Conservation (phyloP, 2,329 filamentous ascomycete genomes). For the Leptoxyphium fumago region DNA sequence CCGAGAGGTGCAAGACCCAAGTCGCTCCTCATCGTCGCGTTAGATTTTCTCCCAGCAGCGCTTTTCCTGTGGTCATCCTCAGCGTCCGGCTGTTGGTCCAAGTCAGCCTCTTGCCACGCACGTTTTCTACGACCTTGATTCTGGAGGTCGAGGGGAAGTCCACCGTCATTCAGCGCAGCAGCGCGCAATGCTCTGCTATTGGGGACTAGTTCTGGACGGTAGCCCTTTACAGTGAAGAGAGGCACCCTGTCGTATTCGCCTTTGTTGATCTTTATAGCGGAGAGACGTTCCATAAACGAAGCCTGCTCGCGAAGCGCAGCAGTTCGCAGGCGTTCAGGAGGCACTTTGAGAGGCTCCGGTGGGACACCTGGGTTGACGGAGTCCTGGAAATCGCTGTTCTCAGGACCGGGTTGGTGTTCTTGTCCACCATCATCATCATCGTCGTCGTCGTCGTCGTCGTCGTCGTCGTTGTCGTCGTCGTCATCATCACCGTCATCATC, state of each 20-base stretch:
- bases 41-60: not conserved
- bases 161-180: not conserved
- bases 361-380: slow-evolving; percentile 1
- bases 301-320: slow-evolving; percentile 13
- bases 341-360: slow-evolving; percentile 10
- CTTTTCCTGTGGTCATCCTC: not conserved
- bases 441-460: slow-evolving; percentile 3
- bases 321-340: slow-evolving; percentile 8
- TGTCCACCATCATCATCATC: not conserved
- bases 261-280: slow-evolving; percentile 26
- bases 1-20: not conserved
- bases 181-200: not conserved
- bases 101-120: not conserved
- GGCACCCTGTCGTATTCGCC: slow-evolving; percentile 24
- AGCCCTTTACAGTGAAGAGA: slow-evolving; percentile 12
- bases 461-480: no score
- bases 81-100: not conserved
- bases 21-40: not conserved
- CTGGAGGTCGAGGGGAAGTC: not conserved
- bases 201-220: slow-evolving; percentile 1
- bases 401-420: not conserved
- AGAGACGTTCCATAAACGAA: slow-evolving; percentile 26
- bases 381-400: slow-evolving; percentile 1
- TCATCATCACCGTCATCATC: slow-evolving; percentile 1
- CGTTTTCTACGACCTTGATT: not conserved